A percentile compares a stretch with the other conserved stretches of the same genome.
Evolutionary conservation across 768 basidiomycete species (phyloP).

Genomic region (Tylopilus vinaceipallidus): DNA sequence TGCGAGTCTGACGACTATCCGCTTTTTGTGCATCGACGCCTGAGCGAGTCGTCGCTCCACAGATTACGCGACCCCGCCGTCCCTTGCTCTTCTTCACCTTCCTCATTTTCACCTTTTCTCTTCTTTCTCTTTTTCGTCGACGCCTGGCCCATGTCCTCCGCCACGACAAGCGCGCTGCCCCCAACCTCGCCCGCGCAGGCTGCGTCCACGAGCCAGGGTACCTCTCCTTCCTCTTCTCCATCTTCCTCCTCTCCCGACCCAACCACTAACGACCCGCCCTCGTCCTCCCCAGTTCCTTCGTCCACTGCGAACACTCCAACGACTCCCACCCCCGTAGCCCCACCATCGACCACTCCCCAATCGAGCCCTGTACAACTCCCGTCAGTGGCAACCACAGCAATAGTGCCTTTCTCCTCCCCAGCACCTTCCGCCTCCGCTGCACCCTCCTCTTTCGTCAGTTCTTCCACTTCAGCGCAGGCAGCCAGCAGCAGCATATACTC

Average conservation of each 20-base stretch:
- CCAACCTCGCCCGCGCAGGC: not conserved
- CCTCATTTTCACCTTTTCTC: not conserved
- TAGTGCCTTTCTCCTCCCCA: not conserved
- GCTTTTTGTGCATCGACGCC: no score
- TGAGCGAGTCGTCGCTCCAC: not conserved
- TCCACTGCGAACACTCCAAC: constrained; percentile 7
- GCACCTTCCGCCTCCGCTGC: constrained; percentile 3
- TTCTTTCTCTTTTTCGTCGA: not conserved
- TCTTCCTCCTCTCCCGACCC: constrained; percentile 2
- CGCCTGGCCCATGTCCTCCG: constrained; percentile 21
- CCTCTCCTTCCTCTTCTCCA: constrained; percentile 12
- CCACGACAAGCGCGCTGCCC: not conserved
- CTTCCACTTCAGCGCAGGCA: no score
- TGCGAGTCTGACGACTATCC: no score
- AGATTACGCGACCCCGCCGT: not conserved
- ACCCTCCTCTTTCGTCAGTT: no score
- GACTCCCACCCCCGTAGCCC: not conserved
- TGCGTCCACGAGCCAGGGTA: constrained; percentile 16
- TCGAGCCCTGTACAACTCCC: constrained; percentile 1
- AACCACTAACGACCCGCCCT: constrained; percentile 16
- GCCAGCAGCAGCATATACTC: not conserved
- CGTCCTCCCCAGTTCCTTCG: constrained; percentile 4
- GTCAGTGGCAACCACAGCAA: not conserved
- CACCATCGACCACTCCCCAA: constrained; percentile 2
- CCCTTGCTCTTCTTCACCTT: not conserved